Percentiles rank a stretch among this genome's conserved stretches.
Conservation (phyloP, 495 filamentous ascomycete genomes). For the Aspergillus coremiiformis region DNA sequence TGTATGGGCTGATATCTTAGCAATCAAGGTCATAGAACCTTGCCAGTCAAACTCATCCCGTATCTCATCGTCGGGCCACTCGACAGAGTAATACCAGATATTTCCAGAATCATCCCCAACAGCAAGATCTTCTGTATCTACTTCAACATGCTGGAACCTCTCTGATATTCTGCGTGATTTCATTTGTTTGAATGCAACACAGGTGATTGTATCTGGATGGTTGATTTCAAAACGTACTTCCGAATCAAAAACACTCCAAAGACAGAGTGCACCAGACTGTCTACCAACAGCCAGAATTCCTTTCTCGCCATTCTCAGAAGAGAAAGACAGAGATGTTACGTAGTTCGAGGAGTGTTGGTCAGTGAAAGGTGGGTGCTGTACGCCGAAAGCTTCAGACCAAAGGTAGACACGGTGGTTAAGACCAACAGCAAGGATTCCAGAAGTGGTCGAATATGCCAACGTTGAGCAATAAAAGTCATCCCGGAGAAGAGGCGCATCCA, state of each 20-base stretch:
- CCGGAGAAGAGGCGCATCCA: conserved; percentile 79
- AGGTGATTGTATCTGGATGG: conserved; percentile 66
- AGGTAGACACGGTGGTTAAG: conserved; percentile 75
- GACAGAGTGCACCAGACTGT: conserved; percentile 54
- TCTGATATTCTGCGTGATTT: conserved; percentile 37
- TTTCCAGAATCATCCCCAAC: conserved; percentile 83
- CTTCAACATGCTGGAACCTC: conserved; percentile 23
- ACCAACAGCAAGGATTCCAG: conserved; percentile 75
- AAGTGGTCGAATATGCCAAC: conserved; percentile 71
- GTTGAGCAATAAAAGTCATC: conserved; percentile 96
- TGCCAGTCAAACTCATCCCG: conserved; percentile 55
- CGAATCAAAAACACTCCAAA: conserved; percentile 54
- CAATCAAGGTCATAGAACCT: conserved; percentile 69
- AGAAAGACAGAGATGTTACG: conserved; percentile 84
- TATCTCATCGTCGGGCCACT: conserved; percentile 59
- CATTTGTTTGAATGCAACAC: conserved; percentile 59
- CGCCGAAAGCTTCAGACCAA: conserved; percentile 70
- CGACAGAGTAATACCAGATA: conserved; percentile 81
- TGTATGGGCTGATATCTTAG: conserved; percentile 67
- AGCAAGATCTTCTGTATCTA: conserved; percentile 64
- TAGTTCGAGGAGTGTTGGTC: conserved; percentile 42
- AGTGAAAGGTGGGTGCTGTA: conserved; percentile 40
- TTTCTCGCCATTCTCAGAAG: conserved; percentile 65
- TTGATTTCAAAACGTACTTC: conserved; percentile 65
- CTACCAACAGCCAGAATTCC: conserved; percentile 82